These are phyloP conservation scores for Pontederia paniculata DNA, from an alignment of 176 grass and related monocot genomes.

Conservation along the genomic window DNA sequence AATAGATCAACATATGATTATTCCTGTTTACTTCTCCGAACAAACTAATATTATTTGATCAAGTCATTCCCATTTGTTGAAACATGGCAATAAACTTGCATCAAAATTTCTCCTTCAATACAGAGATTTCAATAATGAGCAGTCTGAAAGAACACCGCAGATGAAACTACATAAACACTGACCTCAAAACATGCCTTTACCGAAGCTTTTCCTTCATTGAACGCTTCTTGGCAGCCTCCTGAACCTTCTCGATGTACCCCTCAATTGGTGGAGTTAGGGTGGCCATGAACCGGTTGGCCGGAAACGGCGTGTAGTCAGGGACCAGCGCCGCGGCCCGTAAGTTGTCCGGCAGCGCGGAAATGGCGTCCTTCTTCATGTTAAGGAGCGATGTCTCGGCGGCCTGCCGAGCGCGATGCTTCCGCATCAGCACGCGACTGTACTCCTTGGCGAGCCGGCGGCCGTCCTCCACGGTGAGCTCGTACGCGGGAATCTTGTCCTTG, in stretches of 20 bases:
- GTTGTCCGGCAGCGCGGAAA: constrained; percentile 61
- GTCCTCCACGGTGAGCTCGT: constrained; percentile 69
- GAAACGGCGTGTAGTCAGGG: constrained; percentile 70
- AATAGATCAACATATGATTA: too few species aligned
- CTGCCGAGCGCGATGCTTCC: constrained; percentile 51
- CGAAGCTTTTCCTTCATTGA: constrained; percentile 56
- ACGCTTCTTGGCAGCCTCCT: constrained; percentile 51
- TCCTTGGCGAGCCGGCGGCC: constrained; percentile 60
- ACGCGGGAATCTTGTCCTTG: constrained; percentile 60
- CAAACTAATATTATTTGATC: too few species aligned
- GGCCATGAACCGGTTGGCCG: constrained; percentile 67
- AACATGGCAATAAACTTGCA: too few species aligned
- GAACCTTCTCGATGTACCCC: constrained; percentile 63
- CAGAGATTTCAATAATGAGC: too few species aligned
- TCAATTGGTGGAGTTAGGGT: constrained; percentile 86
- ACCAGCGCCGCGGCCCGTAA: constrained; percentile 50
- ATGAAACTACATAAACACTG: too few species aligned
- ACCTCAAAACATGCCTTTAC: constrained; percentile 14
- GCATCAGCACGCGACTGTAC: constrained; percentile 80
- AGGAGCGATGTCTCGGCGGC: constrained; percentile 52
- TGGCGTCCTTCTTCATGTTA: constrained; percentile 64
- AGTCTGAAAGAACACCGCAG: too few species aligned
- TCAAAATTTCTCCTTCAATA: too few species aligned
- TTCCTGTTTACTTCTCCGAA: too few species aligned
- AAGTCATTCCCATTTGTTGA: too few species aligned